Evolutionary conservation across 148 eudicot genomes (phyloP).

Genomic region (Pouteria glomerata): DNA sequence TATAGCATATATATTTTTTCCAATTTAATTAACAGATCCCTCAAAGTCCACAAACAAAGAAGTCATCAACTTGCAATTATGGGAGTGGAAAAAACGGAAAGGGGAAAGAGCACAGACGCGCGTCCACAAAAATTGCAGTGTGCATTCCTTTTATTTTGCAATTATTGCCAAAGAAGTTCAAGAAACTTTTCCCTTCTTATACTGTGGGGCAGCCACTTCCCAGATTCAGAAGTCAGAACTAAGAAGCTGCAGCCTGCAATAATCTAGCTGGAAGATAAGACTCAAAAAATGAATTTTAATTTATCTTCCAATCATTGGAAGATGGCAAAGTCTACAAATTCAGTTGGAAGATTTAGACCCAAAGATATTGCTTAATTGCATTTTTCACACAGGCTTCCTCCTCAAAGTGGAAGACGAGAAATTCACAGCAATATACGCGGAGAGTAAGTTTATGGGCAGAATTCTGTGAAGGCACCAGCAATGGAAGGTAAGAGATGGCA

Average conservation of each 20-base stretch:
- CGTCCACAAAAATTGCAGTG: background rate
- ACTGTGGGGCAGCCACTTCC: background rate
- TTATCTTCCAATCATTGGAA: too few species aligned
- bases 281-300: too few species aligned
- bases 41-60: background rate
- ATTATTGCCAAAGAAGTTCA: background rate
- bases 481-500: background rate
- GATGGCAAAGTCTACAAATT: background rate
- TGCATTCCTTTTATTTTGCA: background rate
- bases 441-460: too few species aligned
- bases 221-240: too few species aligned
- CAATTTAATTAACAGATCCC: slow-evolving; percentile 1
- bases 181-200: background rate
- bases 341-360: background rate
- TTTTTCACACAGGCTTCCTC: background rate
- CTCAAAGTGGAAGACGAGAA: background rate
- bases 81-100: background rate
- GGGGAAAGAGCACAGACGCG: too few species aligned
- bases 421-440: too few species aligned
- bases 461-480: background rate
- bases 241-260: background rate
- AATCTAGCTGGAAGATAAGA: too few species aligned
- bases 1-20: too few species aligned
- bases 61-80: background rate
- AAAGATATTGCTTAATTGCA: background rate